Evolutionary conservation across 352 stramenopile species (phyloP).

Genomic region (Peronosclerospora sorghi): DNA sequence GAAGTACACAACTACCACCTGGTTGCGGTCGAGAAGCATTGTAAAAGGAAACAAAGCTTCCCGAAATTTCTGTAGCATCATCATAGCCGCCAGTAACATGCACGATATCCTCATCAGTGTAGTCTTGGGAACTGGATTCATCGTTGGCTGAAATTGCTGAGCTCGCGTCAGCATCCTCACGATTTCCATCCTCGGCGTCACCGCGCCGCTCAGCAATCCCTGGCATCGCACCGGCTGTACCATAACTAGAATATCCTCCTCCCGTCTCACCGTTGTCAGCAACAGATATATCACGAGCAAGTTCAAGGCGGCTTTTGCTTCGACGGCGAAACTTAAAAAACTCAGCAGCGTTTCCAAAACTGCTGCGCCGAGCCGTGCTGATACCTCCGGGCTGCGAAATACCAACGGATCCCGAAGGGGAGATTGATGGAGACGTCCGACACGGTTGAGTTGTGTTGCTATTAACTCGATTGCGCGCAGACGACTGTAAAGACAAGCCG

Average conservation of each 20-base stretch:
- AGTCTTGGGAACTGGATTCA: slow-evolving; percentile 49
- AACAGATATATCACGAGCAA: slow-evolving; percentile 58
- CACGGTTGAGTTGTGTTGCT: slow-evolving; percentile 9
- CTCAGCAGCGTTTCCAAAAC: slow-evolving; percentile 75
- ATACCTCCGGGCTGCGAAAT: slow-evolving; percentile 12
- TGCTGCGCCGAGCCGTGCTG: slow-evolving; percentile 40
- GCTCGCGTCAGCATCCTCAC: slow-evolving; percentile 38
- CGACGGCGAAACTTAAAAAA: slow-evolving; percentile 82
- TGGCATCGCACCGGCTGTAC: slow-evolving; percentile 42
- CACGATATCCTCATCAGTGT: slow-evolving; percentile 54
- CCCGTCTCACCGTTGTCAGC: slow-evolving; percentile 31
- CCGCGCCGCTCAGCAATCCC: slow-evolving; percentile 57
- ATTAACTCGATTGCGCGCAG: slow-evolving; percentile 33
- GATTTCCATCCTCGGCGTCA: slow-evolving; percentile 32
- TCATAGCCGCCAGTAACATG: slow-evolving; percentile 54
- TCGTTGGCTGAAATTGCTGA: slow-evolving; percentile 44
- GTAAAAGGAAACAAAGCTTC: slow-evolving; percentile 77
- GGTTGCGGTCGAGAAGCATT: slow-evolving; percentile 32
- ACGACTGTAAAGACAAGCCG: slow-evolving; percentile 27
- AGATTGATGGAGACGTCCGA: slow-evolving; percentile 17
- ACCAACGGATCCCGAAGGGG: slow-evolving; percentile 13
- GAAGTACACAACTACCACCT: slow-evolving; percentile 39
- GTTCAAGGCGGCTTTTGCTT: slow-evolving; percentile 75
- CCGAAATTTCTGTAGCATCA: slow-evolving; percentile 41
- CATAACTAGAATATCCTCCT: slow-evolving; percentile 44